Conservation (phyloP, 2,329 filamentous ascomycete species). For the Alternaria atra region DNA sequence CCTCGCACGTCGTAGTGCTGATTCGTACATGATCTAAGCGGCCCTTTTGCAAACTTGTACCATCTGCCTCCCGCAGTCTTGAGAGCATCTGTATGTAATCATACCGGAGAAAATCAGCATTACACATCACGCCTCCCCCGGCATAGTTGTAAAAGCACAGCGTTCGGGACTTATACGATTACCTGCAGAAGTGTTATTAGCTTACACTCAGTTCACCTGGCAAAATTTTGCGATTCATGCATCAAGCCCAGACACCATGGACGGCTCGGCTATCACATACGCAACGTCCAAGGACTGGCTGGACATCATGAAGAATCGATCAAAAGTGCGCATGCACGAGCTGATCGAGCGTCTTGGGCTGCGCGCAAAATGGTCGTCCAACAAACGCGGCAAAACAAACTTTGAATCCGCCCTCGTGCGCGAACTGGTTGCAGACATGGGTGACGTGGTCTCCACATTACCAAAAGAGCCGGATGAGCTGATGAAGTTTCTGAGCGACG, state of each 20-base stretch:
- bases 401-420: conserved; percentile 48
- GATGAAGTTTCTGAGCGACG: conserved; percentile 39
- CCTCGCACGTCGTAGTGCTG: conserved; percentile 5
- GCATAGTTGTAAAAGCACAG: conserved; percentile 2
- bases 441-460: conserved; percentile 41
- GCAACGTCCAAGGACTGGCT: conserved; percentile 48
- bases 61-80: conserved; percentile 10
- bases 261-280: conserved; percentile 39
- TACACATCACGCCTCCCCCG: conserved; percentile 14
- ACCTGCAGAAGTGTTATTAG: background rate
- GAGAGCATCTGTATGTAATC: conserved; percentile 24
- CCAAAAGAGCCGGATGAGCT: conserved; percentile 48
- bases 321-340: conserved; percentile 49
- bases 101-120: conserved; percentile 25
- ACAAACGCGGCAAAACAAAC: conserved; percentile 50
- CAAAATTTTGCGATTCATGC: conserved; percentile 16
- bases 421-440: conserved; percentile 48
- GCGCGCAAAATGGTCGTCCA: conserved; percentile 49
- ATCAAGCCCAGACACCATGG: conserved; percentile 26
- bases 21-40: conserved; percentile 3
- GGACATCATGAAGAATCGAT: conserved; percentile 50
- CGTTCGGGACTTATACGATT: conserved; percentile 1
- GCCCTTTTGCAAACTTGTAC: conserved; percentile 3
- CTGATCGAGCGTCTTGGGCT: conserved; percentile 48
- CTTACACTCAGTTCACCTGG: conserved; percentile 1